Conservation (phyloP, 202 grass and related monocot genomes). For the Cymbopogon flexuosus region DNA sequence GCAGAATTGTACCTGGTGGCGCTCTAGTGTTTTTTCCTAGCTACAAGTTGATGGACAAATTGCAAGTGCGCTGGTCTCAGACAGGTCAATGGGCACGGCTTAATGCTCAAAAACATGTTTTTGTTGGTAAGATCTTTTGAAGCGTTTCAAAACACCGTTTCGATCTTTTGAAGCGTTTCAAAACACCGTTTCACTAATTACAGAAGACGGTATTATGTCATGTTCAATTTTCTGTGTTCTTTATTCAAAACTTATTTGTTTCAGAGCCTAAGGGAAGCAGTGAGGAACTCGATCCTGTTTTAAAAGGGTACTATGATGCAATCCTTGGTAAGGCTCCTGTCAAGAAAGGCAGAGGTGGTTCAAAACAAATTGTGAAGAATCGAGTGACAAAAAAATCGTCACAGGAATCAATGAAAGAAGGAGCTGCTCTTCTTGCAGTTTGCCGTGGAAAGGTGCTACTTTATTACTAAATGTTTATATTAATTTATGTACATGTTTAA, state of each 20-base stretch:
- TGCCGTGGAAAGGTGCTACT: constrained; percentile 79
- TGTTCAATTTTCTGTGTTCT: constrained; percentile 26
- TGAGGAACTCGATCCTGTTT: constrained; percentile 79
- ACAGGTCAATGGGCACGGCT: constrained; percentile 89
- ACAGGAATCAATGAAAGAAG: constrained; percentile 49
- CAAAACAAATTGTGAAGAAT: constrained; percentile 59
- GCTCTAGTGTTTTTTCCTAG: constrained; percentile 95
- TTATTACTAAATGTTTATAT: constrained; percentile 25
- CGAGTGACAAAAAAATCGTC: constrained; percentile 45
- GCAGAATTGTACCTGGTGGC: constrained; percentile 73
- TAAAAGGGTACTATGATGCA: constrained; percentile 86
- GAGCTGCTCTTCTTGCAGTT: constrained; percentile 97
- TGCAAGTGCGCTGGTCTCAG: constrained; percentile 66
- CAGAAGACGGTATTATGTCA: constrained; percentile 2
- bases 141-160: constrained; percentile 25
- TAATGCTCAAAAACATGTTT: constrained; percentile 79
- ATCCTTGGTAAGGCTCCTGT: constrained; percentile 55
- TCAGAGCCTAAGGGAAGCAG: constrained; percentile 80
- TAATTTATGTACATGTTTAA: constrained; percentile 4
- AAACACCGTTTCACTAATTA: constrained; percentile 6
- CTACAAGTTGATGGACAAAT: constrained; percentile 89
- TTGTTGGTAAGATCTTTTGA: constrained; percentile 64
- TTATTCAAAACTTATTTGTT: constrained; percentile 27
- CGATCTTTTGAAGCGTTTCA: constrained; percentile 27
- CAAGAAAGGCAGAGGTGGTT: constrained; percentile 54